Percentiles rank a stretch among this genome's conserved stretches.
phyloP scores from a whole-genome alignment of 257 asterid genomes.

The Primulina huaijiensis region DNA sequence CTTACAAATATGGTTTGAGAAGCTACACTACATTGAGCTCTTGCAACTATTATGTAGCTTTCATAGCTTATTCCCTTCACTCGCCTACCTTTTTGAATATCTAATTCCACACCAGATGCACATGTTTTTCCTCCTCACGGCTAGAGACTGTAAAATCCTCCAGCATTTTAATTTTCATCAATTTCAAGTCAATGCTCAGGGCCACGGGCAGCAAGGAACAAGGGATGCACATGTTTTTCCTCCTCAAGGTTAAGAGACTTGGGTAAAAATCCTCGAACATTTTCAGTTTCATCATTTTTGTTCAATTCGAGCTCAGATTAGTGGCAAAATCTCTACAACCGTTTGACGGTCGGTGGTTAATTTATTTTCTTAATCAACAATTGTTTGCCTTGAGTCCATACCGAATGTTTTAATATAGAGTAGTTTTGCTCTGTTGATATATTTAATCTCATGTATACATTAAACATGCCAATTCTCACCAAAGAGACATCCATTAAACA shows the following conservation, averaged over 20 bases:
- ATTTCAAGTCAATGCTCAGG: background rate
- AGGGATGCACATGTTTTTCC: background rate
- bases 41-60: background rate
- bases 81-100: background rate
- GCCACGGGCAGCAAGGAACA: background rate
- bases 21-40: background rate
- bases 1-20: background rate
- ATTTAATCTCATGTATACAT: slow-evolving; percentile 2
- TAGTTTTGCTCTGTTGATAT: background rate
- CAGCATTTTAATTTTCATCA: background rate
- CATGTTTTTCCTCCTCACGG: background rate
- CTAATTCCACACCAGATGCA: background rate
- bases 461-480: background rate
- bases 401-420: background rate
- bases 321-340: slow-evolving; percentile 91
- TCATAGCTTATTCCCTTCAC: background rate
- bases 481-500: background rate
- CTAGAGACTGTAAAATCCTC: background rate
- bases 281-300: slow-evolving; percentile 34
- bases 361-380: slow-evolving; percentile 12
- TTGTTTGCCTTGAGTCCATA: slow-evolving; percentile 4
- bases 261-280: too few relatives aligned
- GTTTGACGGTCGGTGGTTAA: slow-evolving; percentile 61
- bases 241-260: background rate
- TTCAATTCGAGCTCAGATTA: slow-evolving; percentile 75